Evolutionary conservation across 1,139 yeast genomes (phyloP), one percentile per base, ranked within the genome.

Genomic region (Geotrichum histeridarum): DNA sequence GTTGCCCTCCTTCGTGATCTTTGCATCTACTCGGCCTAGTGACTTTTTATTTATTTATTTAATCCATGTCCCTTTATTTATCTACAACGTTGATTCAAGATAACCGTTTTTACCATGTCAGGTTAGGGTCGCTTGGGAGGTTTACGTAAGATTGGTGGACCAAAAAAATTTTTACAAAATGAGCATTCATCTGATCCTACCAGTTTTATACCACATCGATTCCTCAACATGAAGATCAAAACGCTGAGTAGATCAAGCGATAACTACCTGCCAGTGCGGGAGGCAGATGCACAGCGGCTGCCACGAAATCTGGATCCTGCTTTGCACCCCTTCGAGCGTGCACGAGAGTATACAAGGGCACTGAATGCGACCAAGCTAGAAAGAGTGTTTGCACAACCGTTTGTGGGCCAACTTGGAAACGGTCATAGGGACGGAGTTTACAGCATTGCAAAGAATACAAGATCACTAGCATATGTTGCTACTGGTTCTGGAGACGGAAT

Each of bases 391-490:
- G 99, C 99, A 0, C 91, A 91, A 67, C 99, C 99, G 5, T 93
- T 94, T 70, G 78, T 94, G 17, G 97, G 96, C 1, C 98, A 94
- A 68, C 73, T 94, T 38, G 99, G 99, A 1, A 80, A 83, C 61
- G 99, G 99, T 11, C 99, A 94, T 66, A 75, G 94, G 56, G 99
- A 94, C 68, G 98, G 98, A 52, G 89, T 94, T n/a, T 93, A 93
- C 70, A 76, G 84, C 33, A 79, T 94, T 51, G 95, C 97, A 11
- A 86, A 85, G 68, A 86, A 91, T 70, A 83, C 83, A 65, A 73
- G 79, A 51, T 75, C 80, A 42, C 77, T 91, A 52, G 86, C 82
- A 66, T 83, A 83, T 64, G 73, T 91, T 35, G 98, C 98, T 1
- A 82, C 94, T 17, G 97, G 96, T 6, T 83, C 94, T 6, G 99